Base-by-base conservation (phyloP, 1,284 basidiomycete species). In the Puccinia triticina region DNA sequence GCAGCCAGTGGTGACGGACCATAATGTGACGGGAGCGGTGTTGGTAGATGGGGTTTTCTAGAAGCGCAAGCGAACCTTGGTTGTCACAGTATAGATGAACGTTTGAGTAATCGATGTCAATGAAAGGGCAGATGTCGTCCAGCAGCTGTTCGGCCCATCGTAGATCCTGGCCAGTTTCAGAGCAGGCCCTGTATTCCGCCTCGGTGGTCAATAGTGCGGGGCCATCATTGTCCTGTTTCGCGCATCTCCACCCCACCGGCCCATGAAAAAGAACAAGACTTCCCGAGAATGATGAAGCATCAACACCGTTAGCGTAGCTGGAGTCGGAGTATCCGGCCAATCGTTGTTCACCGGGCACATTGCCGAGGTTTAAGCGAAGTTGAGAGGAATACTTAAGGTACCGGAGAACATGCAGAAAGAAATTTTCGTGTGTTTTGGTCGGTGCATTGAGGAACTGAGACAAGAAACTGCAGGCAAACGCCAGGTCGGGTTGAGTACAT, bases 161-260 rank as follows among this genome's bases (percentile, higher is more conserved):
- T 0, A 55, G 29, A 23, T 77, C 75, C 26, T 64, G 55, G 1
- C 57, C 55, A 1, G 57, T n/a, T 26, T 61, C 59, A 64, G 48
- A 43, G 37, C 32, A 77, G 14, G 57, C 32, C 18, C 34, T 5
- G 26, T 59, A 59, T 43, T 76, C 74, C 1, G 57, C 74, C 23
- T 78, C 77, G 7, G 59, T 73, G 14, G 75, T 77, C 46, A 71
- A 84, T 10, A 75, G 43, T 8, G 76, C 32, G 8, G 84, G 50
- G 23, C 50, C 50, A 53, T 53, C 59, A 64, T 11, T 29, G 59
- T 29, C 29, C n/a, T 64, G 59, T 18, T 64, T 64, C 2, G 59
- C 26, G 29, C 29, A 64, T 10, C 59, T 10, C 59, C 59, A 64
- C 4, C 26, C 14, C 18, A 64, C 18, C 18, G 34, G 59, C 2